Base-by-base conservation (phyloP, 2,329 filamentous ascomycete genomes). In the Cladorrhinum sp. region DNA sequence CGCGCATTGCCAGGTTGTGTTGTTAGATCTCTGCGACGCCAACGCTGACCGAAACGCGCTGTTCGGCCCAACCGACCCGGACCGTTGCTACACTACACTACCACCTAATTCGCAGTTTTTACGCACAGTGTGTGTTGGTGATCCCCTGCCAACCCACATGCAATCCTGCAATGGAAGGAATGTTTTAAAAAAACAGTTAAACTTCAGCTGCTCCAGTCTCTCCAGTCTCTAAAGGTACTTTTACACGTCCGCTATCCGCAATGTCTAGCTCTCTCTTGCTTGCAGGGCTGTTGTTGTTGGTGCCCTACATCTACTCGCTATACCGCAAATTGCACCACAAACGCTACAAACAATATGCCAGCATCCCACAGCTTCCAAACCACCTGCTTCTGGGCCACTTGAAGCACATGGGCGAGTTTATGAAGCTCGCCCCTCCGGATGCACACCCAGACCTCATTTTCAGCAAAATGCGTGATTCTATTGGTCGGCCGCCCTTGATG, bases 401-500 rank as follows among this genome's bases (percentile, higher is more conserved):
- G 7, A 21, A 21, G 46, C 18, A 50, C 18, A 50, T 50, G 18
- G 21, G 46, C 9, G 46, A 50, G 46, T 50, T 21, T 18, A 50
- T 50, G 46, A 21, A 24, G 18, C 46, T 16, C 9, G 46, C 4
- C 8, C 16, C 46, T 7, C 9, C 46, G 3, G 21, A 50, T 21
- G 46, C 46, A 7, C 46, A 50, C 18, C 46, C 33, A 69, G 71
- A 75, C 46, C 50, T 64, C 7, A 55, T 70, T 3, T 68, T 73
- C 8, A 46, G 48, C 2, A 62, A 65, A n/a, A 75, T 77, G 65
- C 59, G 62, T n/a, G 62, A 72, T 21, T 61, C 63, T 0, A 57
- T 74, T 8, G 73, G 71, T 0, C 69, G 68, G 8, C 75, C 76
- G 3, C 68, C 73, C 1, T 28, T 75, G 20, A 66, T 75, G 57